These are phyloP conservation scores for Podospora bellae-mahoneyi DNA, from an alignment of 495 filamentous ascomycete genomes.

Conservation along the genomic window DNA sequence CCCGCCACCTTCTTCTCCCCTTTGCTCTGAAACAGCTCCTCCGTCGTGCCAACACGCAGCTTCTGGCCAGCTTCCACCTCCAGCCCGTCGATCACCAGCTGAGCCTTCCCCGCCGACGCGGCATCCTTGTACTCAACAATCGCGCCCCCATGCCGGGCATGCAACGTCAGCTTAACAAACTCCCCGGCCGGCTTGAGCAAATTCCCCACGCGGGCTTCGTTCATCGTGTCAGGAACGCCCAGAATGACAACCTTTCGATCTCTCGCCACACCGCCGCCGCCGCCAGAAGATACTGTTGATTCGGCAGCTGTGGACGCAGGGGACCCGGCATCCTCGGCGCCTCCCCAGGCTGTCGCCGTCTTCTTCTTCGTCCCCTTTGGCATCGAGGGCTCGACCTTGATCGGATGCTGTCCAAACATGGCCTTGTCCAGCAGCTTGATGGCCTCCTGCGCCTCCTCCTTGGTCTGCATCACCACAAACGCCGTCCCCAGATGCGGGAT, in stretches of 20 bases:
- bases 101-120: constrained; percentile 68
- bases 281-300: constrained; percentile 23
- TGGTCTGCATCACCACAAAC: constrained; percentile 71
- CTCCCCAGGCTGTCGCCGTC: constrained; percentile 34
- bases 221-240: constrained; percentile 68
- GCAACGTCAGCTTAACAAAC: constrained; percentile 62
- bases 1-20: constrained; percentile 53
- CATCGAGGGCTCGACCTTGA: constrained; percentile 64
- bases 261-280: constrained; percentile 37
- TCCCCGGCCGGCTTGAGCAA: constrained; percentile 60
- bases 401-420: constrained; percentile 61
- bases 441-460: constrained; percentile 65
- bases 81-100: constrained; percentile 66
- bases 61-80: constrained; percentile 63
- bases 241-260: constrained; percentile 58
- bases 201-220: constrained; percentile 64
- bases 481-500: constrained; percentile 67
- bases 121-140: constrained; percentile 76
- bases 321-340: constrained; percentile 14
- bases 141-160: constrained; percentile 80
- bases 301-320: constrained; percentile 31
- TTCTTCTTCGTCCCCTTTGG: constrained; percentile 42
- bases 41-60: constrained; percentile 64
- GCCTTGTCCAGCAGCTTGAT: constrained; percentile 68
- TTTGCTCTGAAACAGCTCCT: constrained; percentile 63